Evolutionary conservation across 2,329 filamentous ascomycete species (phyloP), one percentile per base, ranked within the genome.

Genomic region (Exserohilum rostratum): DNA sequence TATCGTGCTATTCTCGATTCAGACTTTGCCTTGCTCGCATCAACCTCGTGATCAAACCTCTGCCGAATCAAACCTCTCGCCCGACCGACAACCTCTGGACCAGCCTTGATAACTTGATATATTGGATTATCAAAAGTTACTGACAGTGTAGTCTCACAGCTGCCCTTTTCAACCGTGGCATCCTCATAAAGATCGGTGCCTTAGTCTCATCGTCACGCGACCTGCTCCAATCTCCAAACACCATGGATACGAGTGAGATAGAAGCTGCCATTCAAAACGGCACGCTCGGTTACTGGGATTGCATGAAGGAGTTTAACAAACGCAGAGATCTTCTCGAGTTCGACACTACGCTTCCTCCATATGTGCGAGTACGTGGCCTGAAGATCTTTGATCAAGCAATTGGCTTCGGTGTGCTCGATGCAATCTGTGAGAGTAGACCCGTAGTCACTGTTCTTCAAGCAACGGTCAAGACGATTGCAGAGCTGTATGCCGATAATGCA

Each of bases 331-430:
- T 15, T 12, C 31, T 53, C 12, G 33, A 30, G n/a, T 27, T 9
- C 11, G 31, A 48, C 11, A 1, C 12, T 3, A 43, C 33, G 11
- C 29, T 52, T 22, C n/a, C 33, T 10, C 27, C 44, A 17, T 48
- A 56, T 3, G 6, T 52, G 9, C 48, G 15, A 6, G 15, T n/a
- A 15, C 38, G 44, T 10, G 48, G 43, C 12, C 3, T 38, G 20
- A 6, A 15, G 1, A 18, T 37, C 13, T 48, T 52, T 34, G 38
- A 52, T n/a, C 10, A 25, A 3, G 53, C 53, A 20, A 31, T 53
- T 13, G 38, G 40, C 10, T 29, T 22, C 31, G 39, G 46, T 12
- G 27, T 44, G 5, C 25, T 39, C 17, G 6, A 27, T 6, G 44
- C 52, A 5, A 35, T 42, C 6, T 18, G 12, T 17, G 17, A 15